Evolutionary conservation across 2,329 filamentous ascomycete genomes (phyloP).

Genomic region (Curvularia lunata): DNA sequence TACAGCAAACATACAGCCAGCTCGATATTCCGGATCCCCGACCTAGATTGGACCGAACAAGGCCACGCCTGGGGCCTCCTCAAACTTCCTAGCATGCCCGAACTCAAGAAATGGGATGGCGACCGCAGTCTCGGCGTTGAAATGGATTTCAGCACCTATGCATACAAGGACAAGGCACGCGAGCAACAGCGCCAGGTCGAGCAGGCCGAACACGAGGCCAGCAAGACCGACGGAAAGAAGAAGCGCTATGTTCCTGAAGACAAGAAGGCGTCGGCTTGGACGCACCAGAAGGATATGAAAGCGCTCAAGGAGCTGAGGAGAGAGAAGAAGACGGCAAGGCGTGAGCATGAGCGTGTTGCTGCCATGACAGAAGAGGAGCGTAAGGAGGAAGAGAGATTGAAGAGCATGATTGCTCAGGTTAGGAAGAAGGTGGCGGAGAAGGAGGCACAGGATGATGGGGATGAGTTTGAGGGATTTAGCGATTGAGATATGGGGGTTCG

Average conservation of each 20-base stretch:
- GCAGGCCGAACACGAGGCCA: constrained; percentile 36
- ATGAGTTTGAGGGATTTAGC: constrained; percentile 47
- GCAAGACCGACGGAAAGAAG: constrained; percentile 33
- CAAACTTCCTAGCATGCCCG: constrained; percentile 91
- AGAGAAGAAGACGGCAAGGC: constrained; percentile 44
- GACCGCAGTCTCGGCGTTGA: constrained; percentile 51
- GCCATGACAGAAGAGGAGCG: constrained; percentile 39
- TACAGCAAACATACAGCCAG: constrained; percentile 90
- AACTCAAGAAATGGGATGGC: constrained; percentile 61
- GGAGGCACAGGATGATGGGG: constrained; percentile 34
- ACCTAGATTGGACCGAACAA: constrained; percentile 84
- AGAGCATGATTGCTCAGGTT: constrained; percentile 42
- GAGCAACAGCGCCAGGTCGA: constrained; percentile 51
- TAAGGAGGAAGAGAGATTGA: constrained; percentile 44
- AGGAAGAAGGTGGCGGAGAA: constrained; percentile 33
- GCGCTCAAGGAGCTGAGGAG: constrained; percentile 40
- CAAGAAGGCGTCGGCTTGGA: constrained; percentile 44
- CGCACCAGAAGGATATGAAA: constrained; percentile 45
- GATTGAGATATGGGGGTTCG: constrained; percentile 22
- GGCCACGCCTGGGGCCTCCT: constrained; percentile 86
- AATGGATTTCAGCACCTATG: constrained; percentile 50
- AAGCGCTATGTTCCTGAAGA: constrained; percentile 36
- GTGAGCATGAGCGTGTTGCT: constrained; percentile 37
- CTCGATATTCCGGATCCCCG: constrained; percentile 84
- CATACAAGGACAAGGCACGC: constrained; percentile 54